A percentile compares a stretch with the other conserved stretches of the same genome.
Evolutionary conservation across 164 flowering plant species (phyloP).

Genomic region (Euptelea pleiosperma): DNA sequence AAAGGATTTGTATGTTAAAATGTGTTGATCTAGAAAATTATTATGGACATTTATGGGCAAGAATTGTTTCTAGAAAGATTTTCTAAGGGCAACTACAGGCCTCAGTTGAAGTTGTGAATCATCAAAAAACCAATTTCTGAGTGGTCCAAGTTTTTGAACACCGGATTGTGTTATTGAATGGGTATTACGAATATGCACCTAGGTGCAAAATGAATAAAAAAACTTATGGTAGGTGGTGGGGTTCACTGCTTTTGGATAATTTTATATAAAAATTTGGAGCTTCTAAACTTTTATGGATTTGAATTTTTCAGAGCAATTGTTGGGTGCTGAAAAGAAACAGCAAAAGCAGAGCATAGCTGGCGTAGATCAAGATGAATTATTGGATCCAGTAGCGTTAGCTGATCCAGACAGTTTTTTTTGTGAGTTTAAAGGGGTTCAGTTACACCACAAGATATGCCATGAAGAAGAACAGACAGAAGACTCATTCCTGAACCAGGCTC

Average conservation of each 20-base stretch:
- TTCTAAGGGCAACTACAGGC: too few relatives aligned
- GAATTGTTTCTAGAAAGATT: too few relatives aligned
- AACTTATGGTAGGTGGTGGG: neutral
- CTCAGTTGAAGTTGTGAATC: too few relatives aligned
- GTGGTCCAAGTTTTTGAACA: too few relatives aligned
- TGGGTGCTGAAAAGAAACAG: conserved; percentile 27
- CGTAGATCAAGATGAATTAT: conserved; percentile 78
- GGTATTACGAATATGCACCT: neutral
- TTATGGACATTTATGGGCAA: too few relatives aligned
- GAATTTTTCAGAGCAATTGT: conserved; percentile 33
- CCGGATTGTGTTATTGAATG: too few relatives aligned
- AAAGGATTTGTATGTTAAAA: too few relatives aligned
- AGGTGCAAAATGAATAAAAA: too few relatives aligned
- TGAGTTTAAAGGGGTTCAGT: conserved; percentile 68
- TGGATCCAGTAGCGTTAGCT: conserved; percentile 67
- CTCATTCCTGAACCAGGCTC: conserved; percentile 18
- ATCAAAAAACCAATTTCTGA: too few relatives aligned
- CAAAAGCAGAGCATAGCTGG: conserved; percentile 57
- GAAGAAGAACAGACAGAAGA: conserved; percentile 23
- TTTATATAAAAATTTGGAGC: neutral
- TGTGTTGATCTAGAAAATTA: too few relatives aligned
- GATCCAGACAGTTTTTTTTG: conserved; percentile 87
- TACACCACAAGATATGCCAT: conserved; percentile 75
- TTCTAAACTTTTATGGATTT: neutral
- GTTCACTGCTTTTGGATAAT: neutral